Evolutionary conservation across 1,284 basidiomycete species (phyloP), one percentile per base, ranked within the genome.

Genomic region (Pseudozyma thailandica): DNA sequence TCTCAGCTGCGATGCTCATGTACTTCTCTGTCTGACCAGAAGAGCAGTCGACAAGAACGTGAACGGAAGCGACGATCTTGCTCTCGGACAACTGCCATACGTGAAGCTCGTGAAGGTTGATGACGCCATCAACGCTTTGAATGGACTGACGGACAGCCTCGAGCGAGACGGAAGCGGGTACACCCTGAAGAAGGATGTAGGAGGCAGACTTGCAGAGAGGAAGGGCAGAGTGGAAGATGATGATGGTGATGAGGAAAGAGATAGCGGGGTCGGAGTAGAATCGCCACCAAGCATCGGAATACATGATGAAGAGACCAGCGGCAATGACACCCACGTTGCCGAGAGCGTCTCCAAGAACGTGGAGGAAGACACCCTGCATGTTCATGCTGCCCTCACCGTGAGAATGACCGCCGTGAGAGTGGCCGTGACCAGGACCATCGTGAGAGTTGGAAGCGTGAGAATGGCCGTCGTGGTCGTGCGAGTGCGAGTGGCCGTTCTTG

Each of bases 241-340:
- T 98, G 62, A 89, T 87, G 7, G 96, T 95, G 84, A 98, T 98
- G 54, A 98, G 86, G 79, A 99, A 87, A 81, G 92, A 94, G 84
- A 99, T 94, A 37, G 90, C 84, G 0, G 96, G 96, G 84, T 99
- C 96, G 73, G 90, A 93, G 85, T 95, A 98, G 82, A 90, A 93
- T 26, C 81, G 63, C 81, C 81, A 82, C 44, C 55, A 73, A n/a
- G 74, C 76, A 12, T 50, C 38, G 6, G 79, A 79, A 54, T 61
- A 63, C 55, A 74, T 56, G 68, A 82, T 82, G 68, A 82, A 80
- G 10, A 98, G 87, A 70, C 96, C 96, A 5, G 94, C 92, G 26
- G 90, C 89, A 66, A 99, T 98, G 69, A 99, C 96, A 64, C 96
- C 96, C 66, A 98, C 91, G 83, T 99, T 98, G 58, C 96, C 95